Conservation (phyloP, 2,329 filamentous ascomycete genomes). For the Fusarium nygamai region DNA sequence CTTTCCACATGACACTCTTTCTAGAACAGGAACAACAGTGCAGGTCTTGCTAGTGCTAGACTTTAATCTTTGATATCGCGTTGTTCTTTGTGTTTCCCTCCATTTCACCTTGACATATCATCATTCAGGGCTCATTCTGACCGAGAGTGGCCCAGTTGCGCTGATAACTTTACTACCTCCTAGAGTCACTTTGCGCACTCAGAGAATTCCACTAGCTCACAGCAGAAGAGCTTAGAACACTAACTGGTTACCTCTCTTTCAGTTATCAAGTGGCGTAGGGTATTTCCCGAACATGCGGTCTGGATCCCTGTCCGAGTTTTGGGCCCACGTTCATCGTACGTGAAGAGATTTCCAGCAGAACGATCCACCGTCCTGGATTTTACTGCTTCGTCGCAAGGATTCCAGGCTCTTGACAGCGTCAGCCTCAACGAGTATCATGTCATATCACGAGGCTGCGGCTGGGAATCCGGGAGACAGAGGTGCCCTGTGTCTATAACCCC, state of each 20-base stretch:
- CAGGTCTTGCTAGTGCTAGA: slow-evolving; percentile 13
- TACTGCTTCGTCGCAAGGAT: slow-evolving; percentile 30
- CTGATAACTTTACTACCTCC: slow-evolving; percentile 9
- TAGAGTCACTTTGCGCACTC: slow-evolving; percentile 15
- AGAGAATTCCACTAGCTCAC: slow-evolving; percentile 13
- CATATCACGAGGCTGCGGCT: slow-evolving; percentile 37
- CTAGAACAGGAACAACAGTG: background rate
- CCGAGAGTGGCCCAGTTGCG: slow-evolving; percentile 16
- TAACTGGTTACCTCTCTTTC: background rate
- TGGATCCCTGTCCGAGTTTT: slow-evolving; percentile 38
- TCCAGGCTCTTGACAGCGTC: slow-evolving; percentile 10
- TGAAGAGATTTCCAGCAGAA: slow-evolving; percentile 38
- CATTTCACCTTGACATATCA: slow-evolving; percentile 27
- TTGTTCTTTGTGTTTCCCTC: slow-evolving; percentile 20
- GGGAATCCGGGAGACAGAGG: slow-evolving; percentile 9
- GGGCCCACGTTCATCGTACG: slow-evolving; percentile 26
- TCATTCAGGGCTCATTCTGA: slow-evolving; percentile 23
- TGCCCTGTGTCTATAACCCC: slow-evolving; percentile 11
- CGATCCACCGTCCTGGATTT: slow-evolving; percentile 41
- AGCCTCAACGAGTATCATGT: slow-evolving; percentile 28
- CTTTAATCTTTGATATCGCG: slow-evolving; percentile 22
- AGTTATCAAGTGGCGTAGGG: slow-evolving; percentile 23
- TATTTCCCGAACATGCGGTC: slow-evolving; percentile 39
- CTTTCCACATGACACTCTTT: slow-evolving; percentile 13
- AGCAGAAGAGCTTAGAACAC: slow-evolving; percentile 13